Base-by-base conservation (phyloP, 2,329 filamentous ascomycete genomes). In the Ophioceras dolichostomum region DNA sequence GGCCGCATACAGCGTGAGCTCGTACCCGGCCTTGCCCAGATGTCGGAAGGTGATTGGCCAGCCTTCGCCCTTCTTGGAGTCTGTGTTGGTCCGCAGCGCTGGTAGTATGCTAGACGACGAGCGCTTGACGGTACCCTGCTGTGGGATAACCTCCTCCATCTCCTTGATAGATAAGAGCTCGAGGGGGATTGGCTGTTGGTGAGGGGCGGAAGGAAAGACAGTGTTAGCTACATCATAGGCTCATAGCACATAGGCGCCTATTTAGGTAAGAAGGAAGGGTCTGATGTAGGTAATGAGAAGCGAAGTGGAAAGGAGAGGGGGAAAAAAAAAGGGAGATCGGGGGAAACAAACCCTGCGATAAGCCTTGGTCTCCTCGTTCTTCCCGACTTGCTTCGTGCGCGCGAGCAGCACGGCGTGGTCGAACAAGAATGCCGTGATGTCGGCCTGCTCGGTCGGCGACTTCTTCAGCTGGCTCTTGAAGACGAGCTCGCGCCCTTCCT, bases 401-500 rank as follows among this genome's bases (percentile, higher is more conserved):
- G 95, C 91, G 29, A 98, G 70, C 26, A 98, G 68, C 37, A 98
- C 81, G 3, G 91, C 89, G 56, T 98, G 91, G 52, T 98, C 91
- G 54, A 98, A 95, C 18, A 98, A 70, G 63, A 93, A 98, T 13
- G 86, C 88, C 16, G 87, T 91, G 32, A 98, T 89, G 50, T 96
- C 89, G 1, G 82, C 76, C 33, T 77, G 81, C 54, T 95, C 88
- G 1, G 84, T 88, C 1, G 88, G 82, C 4, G 79, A 77, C 65
- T 96, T 96, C 67, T 94, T 96, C 58, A 98, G 73, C 43, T 79
- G 79, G 51, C 86, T 88, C 65, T 96, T 98, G 62, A 89, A 94
- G 44, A 98, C 77, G 49, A 98, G 68, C 57, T 95, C 87, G 41
- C 91, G 83, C 38, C 83, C 84, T 49, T 94, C 87, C 50, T 98